Evolutionary conservation across 2,329 filamentous ascomycete genomes (phyloP), one percentile per base, ranked within the genome.

Genomic region (Elsinoe perseae): DNA sequence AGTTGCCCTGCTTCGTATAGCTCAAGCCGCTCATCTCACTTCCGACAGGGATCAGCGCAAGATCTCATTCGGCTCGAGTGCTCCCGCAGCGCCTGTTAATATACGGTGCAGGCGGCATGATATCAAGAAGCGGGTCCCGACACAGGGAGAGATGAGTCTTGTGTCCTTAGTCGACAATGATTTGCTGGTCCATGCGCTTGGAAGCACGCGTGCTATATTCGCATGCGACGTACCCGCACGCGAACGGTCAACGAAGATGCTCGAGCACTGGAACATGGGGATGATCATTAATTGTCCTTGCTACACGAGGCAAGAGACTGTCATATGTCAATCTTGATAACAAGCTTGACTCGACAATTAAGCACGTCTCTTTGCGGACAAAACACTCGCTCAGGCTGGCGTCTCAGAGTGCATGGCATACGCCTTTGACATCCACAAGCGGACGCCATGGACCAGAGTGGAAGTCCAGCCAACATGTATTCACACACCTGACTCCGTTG

Each of bases 41-140:
- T 9, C 25, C 44, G 44, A 32, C 44, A 50, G 44, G 44, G 43
- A 18, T 48, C 43, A 28, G 23, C 23, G 27, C 43, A 48, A 48
- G 43, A 48, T 48, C 43, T 48, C 43, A 28, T 48, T 48, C 44
- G 44, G 44, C 27, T 18, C 9, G 44, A 30, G 4, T 28, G 23
- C 2, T 30, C 27, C 25, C 25, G 43, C 20, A 4, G 21, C 43
- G 32, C 21, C 23, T 28, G 4, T 46, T 25, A 28, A 46, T 28
- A 46, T 46, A 25, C 25, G 9, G 43, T 27, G 43, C 43, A 46
- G 25, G 18, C 43, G 43, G 43, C 43, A 46, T 28, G 43, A 27
- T 46, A 46, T 46, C 43, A 46, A 21, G 25, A 25, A 44, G 44
- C 44, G 44, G 44, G 44, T 50, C 44, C 44, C 18, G 40, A 43